Evolutionary conservation across 768 basidiomycete genomes (phyloP).

Genomic region (Russula sp.): DNA sequence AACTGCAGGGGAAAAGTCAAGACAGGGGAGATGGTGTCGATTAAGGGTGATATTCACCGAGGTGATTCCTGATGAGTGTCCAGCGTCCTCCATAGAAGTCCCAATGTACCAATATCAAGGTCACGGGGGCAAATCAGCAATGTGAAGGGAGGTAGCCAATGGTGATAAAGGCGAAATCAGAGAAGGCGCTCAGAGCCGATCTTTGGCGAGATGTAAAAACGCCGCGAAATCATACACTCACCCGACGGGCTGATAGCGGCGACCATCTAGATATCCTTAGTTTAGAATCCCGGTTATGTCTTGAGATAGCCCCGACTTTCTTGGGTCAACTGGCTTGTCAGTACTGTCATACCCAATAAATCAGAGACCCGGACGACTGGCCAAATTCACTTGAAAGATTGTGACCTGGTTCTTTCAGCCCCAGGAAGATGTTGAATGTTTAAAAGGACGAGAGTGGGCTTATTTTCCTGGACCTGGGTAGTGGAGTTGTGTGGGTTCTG

Average conservation of each 20-base stretch:
- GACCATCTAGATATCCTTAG: too few species aligned
- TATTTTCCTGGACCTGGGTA: constrained; percentile 25
- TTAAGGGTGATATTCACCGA: constrained; percentile 21
- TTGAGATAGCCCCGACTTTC: constrained; percentile 21
- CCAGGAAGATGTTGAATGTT: constrained; percentile 39
- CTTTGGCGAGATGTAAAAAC: constrained; percentile 29
- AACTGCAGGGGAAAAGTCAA: constrained; percentile 16
- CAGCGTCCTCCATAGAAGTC: too few species aligned
- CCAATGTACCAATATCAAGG: constrained; percentile 39
- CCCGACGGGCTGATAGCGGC: constrained; percentile 32
- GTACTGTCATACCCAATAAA: constrained; percentile 42
- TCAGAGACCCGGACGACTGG: too few species aligned
- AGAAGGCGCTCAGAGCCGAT: constrained; percentile 34
- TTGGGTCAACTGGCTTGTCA: constrained; percentile 31
- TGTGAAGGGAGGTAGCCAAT: constrained; percentile 30
- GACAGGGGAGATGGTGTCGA: not conserved
- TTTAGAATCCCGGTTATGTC: constrained; percentile 32
- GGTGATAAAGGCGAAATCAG: constrained; percentile 33
- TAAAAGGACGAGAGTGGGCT: constrained; percentile 36
- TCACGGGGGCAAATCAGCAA: constrained; percentile 32
- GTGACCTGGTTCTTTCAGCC: constrained; percentile 37
- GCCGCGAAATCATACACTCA: constrained; percentile 6
- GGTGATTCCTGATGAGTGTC: constrained; percentile 33
- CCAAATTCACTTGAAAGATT: constrained; percentile 36
- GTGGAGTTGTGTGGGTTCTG: constrained; percentile 33